A percentile compares a stretch with the other conserved stretches of the same genome.
phyloP scores from a whole-genome alignment of 2,329 filamentous ascomycete species.

The Fusarium albosuccineum region DNA sequence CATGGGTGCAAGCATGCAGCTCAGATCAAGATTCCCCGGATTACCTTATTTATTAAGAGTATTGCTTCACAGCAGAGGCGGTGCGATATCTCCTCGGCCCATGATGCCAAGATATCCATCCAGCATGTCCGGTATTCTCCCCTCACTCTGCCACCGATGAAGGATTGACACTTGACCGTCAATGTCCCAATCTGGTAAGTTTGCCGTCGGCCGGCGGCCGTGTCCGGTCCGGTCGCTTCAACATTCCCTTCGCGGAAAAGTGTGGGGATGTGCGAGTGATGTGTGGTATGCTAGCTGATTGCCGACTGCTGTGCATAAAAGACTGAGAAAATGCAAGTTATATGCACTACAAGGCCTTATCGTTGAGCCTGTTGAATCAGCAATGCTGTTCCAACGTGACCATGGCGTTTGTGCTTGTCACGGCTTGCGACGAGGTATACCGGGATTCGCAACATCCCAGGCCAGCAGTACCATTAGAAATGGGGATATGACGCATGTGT shows the following conservation, averaged over 20 bases:
- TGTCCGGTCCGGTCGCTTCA: slow-evolving; percentile 26
- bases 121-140: neutral
- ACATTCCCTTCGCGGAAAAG: slow-evolving; percentile 29
- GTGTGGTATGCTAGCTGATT: too few relatives aligned
- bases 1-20: neutral
- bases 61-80: neutral
- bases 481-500: too few relatives aligned
- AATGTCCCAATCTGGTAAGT: neutral
- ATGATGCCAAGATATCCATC: neutral
- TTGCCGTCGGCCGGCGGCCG: slow-evolving; percentile 16
- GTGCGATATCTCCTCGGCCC: neutral
- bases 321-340: too few relatives aligned
- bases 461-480: too few relatives aligned
- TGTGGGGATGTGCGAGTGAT: neutral
- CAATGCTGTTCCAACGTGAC: too few relatives aligned
- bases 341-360: too few relatives aligned
- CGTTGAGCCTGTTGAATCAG: too few relatives aligned
- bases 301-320: too few relatives aligned
- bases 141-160: neutral
- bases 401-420: too few relatives aligned
- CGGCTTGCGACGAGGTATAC: too few relatives aligned
- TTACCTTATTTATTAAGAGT: neutral
- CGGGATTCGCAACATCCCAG: too few relatives aligned
- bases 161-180: neutral
- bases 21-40: neutral